These are phyloP conservation scores for Rhododendron simsii DNA, from an alignment of 148 eudicot species.

Conservation along the genomic window DNA sequence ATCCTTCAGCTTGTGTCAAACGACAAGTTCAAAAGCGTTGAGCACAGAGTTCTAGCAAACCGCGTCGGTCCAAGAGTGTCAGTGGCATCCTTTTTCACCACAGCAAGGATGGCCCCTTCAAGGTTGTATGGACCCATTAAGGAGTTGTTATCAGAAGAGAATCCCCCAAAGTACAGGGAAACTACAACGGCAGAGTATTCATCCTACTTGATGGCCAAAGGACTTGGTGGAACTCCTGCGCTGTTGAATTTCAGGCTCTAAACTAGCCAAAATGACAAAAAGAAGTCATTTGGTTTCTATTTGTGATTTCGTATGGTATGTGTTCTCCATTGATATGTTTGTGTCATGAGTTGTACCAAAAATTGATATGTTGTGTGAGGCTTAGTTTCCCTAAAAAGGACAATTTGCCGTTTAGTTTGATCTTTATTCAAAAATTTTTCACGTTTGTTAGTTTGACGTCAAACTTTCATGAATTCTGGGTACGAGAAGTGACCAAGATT, in stretches of 20 bases:
- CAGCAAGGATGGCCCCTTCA: neutral
- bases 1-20: neutral
- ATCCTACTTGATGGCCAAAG: neutral
- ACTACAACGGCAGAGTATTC: constrained; percentile 1
- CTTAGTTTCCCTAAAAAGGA: no score
- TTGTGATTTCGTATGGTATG: no score
- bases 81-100: constrained; percentile 42
- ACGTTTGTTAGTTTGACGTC: no score
- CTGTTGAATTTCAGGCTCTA: neutral
- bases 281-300: no score
- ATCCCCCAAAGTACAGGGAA: constrained; percentile 20
- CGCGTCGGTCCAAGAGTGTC: constrained; percentile 44
- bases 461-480: no score
- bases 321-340: no score
- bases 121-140: constrained; percentile 34
- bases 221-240: neutral
- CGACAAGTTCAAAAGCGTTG: constrained; percentile 30
- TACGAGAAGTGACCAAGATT: no score
- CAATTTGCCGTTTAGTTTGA: no score
- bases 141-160: constrained; percentile 18
- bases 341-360: no score
- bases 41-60: constrained; percentile 47
- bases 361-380: no score
- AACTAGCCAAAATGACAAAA: neutral
- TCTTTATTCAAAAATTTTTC: no score